Base-by-base conservation (phyloP, 2,329 filamentous ascomycete species). In the Beauveria scarabaeidicola region DNA sequence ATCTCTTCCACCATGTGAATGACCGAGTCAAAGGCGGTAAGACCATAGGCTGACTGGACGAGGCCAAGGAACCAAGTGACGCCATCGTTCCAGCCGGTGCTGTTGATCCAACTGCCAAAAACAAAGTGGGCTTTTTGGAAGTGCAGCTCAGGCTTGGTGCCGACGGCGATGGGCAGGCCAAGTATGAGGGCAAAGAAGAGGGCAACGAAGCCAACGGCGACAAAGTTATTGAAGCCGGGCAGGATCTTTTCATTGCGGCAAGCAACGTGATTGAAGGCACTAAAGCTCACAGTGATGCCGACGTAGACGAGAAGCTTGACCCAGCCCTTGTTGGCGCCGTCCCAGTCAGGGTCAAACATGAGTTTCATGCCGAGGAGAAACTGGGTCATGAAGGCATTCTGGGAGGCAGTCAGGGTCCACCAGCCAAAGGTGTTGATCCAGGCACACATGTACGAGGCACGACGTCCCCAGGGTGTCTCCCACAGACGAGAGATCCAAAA, bases 341-440 rank as follows among this genome's bases (percentile, higher is more conserved):
- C 62, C 79, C 78, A 83, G 13, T 76, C 70, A 0, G 73, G 73
- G 23, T 77, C 70, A 64, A 81, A 83, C 69, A 83, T 74, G 32
- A 77, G 69, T 69, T 81, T 81, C 74, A 84, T 80, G n/a, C 78
- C 76, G 6, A 84, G 70, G 59, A 83, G 71, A 53, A 84, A 82
- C 63, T 82, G 74, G 3, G 79, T 78, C 80, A 84, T 83, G 65
- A 84, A 84, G 13, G 80, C 81, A 25, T 79, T 74, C 61, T 81
- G 78, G 1, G 79, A 82, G 0, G 81, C 81, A 0, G 78, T 78
- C 60, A 84, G 68, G 0, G 80, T 78, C 75, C 80, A 82, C 81
- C 81, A 84, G 13, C 81, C 81, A 61, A 83, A 83, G 0, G 77
- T 81, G 67, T 84, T 84, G 65, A 83, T 81, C 80, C 80, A 84